These are phyloP conservation scores for Oryza australiensis DNA, from an alignment of 176 grass and related monocot species.

Conservation along the genomic window DNA sequence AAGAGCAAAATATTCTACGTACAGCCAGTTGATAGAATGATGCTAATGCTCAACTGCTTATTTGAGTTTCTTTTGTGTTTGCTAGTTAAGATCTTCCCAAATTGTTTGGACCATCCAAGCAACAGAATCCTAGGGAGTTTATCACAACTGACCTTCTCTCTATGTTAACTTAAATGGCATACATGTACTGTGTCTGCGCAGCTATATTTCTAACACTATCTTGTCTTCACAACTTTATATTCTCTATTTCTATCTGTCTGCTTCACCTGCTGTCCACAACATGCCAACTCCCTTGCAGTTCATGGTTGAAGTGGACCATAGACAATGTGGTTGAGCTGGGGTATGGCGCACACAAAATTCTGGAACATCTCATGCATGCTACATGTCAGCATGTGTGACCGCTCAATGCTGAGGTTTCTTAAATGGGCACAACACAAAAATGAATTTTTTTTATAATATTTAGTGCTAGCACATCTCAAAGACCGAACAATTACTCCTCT, in stretches of 20 bases:
- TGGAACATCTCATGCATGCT: neutral
- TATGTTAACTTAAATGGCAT: neutral
- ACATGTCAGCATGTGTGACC: neutral
- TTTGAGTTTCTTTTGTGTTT: neutral
- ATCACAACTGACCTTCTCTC: neutral
- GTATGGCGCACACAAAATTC: neutral
- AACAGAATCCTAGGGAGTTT: neutral
- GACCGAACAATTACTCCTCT: neutral
- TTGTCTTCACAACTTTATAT: neutral
- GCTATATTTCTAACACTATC: neutral
- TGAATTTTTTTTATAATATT: neutral
- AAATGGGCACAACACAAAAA: slow-evolving; percentile 20
- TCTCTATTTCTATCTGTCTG: neutral
- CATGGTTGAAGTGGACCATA: neutral
- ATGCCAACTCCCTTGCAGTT: neutral
- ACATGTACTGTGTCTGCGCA: neutral
- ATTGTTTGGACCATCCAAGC: slow-evolving; percentile 3
- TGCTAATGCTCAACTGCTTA: neutral
- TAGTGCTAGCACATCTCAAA: neutral
- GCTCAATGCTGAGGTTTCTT: slow-evolving; percentile 2
- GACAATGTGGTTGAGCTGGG: neutral
- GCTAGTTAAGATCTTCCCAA: neutral
- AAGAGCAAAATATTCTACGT: neutral
- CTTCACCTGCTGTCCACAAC: neutral
- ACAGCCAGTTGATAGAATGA: neutral